These are phyloP conservation scores for Fusarium tanahbumbuense DNA, from an alignment of 2,329 filamentous ascomycete genomes.

Conservation along the genomic window DNA sequence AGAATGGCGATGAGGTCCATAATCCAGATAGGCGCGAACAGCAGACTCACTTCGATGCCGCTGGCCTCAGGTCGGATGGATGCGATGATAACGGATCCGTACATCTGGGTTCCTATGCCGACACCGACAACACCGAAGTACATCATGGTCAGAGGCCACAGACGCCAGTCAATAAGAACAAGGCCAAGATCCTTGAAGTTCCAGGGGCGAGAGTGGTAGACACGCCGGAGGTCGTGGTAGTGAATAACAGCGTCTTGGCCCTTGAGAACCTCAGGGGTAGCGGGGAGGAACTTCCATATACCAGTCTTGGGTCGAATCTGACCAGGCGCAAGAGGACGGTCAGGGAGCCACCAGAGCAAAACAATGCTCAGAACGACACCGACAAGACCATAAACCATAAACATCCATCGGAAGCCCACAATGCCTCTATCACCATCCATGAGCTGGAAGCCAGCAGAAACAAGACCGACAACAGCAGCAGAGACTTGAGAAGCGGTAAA, in stretches of 20 bases:
- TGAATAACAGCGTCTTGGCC: slow-evolving; percentile 84
- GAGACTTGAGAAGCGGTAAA: slow-evolving; percentile 91
- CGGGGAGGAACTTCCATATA: slow-evolving; percentile 74
- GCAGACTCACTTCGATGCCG: slow-evolving; percentile 79
- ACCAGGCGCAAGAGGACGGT: slow-evolving; percentile 82
- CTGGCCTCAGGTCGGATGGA: slow-evolving; percentile 80
- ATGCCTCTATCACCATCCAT: slow-evolving; percentile 84
- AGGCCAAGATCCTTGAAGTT: slow-evolving; percentile 73
- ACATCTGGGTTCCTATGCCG: slow-evolving; percentile 89
- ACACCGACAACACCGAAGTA: slow-evolving; percentile 96
- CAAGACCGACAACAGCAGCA: slow-evolving; percentile 87
- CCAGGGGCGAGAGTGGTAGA: slow-evolving; percentile 83
- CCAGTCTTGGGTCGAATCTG: slow-evolving; percentile 63
- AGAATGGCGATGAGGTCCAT: slow-evolving; percentile 92
- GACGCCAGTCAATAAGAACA: slow-evolving; percentile 85
- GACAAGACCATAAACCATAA: slow-evolving; percentile 84
- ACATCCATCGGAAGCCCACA: slow-evolving; percentile 93
- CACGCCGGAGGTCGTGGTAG: slow-evolving; percentile 83
- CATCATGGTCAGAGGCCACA: slow-evolving; percentile 90
- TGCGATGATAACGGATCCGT: slow-evolving; percentile 86
- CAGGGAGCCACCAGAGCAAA: slow-evolving; percentile 91
- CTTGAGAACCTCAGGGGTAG: slow-evolving; percentile 75
- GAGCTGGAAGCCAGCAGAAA: slow-evolving; percentile 90
- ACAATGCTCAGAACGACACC: slow-evolving; percentile 76
- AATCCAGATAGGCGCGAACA: slow-evolving; percentile 94